Evolutionary conservation across 2,329 filamentous ascomycete genomes (phyloP).

Genomic region (Aureobasidium sp.): DNA sequence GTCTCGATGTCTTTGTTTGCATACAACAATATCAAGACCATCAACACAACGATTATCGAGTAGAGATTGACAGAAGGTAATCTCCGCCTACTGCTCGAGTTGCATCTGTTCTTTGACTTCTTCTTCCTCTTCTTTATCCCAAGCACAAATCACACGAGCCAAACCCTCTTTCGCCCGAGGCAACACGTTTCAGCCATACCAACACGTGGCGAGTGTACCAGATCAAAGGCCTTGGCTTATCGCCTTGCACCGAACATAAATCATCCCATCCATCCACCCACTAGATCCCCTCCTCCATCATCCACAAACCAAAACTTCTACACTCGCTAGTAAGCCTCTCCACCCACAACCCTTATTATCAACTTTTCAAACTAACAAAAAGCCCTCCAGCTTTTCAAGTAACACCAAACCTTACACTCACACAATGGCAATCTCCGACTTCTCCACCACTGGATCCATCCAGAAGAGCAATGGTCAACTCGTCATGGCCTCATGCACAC

Average conservation of each 20-base stretch:
- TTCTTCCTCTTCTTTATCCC: neutral
- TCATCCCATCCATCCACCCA: neutral
- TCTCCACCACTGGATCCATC: neutral
- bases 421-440: neutral
- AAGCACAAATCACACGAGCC: neutral
- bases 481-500: neutral
- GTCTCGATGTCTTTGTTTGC: neutral
- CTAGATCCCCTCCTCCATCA: neutral
- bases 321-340: neutral
- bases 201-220: neutral
- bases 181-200: neutral
- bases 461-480: neutral
- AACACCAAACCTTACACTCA: neutral
- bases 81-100: neutral
- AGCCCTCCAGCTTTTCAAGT: neutral
- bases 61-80: neutral
- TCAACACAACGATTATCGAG: neutral
- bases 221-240: neutral
- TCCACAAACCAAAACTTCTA: neutral
- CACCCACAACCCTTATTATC: neutral
- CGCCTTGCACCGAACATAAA: neutral
- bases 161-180: neutral
- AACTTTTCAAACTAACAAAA: neutral
- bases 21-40: slow-evolving; percentile 2
- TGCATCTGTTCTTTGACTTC: neutral